Evolutionary conservation across 2,329 filamentous ascomycete species (phyloP), one percentile per base, ranked within the genome.

Genomic region (Coniochaeta ligniaria): DNA sequence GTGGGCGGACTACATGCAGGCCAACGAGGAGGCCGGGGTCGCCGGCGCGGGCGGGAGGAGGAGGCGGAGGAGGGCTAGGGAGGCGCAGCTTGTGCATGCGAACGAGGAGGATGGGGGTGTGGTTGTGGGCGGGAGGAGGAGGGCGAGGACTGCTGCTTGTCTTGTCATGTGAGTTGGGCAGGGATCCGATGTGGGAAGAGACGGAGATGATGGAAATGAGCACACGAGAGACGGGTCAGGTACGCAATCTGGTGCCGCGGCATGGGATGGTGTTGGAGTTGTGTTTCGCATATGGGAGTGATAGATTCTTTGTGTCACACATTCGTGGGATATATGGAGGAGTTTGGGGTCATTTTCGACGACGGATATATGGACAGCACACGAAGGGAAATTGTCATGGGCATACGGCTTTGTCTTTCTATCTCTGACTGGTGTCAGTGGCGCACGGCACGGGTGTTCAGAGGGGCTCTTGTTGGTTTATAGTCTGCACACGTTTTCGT

Each of bases 1-100:
- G 72, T 98, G 94, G 94, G 89, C 89, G 0, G 90, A 96, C 60
- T 96, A 92, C 73, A 97, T 97, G 92, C 91, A 96, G 76, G 87
- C 91, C 17, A 90, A 85, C 58, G 92, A 96, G 73, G 94, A 97
- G 71, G 91, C 90, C 0, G 90, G 88, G 2, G 83, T 83, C 2
- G 80, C 77, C 2, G 91, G 88, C 1, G 82, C 81, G 1, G 86
- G 89, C 6, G 78, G 83, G 2, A 81, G 92, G 59, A 80, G 92
- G 59, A 79, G 93, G 61, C 80, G 92, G 64, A 82, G 92, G 57
- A 82, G 93, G 62, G 91, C 91, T 1, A 83, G 93, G 55, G 91
- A 96, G 71, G 92, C 92, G 6, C 88, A 92, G 70, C 81, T 88
- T 70, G 79, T 91, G 66, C 91, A 95, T 74, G 87, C 89, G 55